Evolutionary conservation across 495 filamentous ascomycete genomes (phyloP).

Genomic region (Hyaloscypha variabilis): DNA sequence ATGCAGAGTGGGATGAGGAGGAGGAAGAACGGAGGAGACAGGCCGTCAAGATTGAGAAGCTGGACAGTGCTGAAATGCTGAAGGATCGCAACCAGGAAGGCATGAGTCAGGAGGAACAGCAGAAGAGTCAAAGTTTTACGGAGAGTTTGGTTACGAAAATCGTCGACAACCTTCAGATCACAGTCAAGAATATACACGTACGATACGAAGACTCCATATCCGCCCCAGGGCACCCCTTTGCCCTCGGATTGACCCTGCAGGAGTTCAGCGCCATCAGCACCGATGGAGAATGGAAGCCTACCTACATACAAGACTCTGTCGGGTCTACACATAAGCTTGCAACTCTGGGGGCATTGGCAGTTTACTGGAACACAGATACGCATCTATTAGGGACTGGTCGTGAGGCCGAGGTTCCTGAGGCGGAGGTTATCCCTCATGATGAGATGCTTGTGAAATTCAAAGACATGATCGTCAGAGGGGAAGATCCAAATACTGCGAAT

Average conservation of each 20-base stretch:
- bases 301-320: conserved; percentile 86
- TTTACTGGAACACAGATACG: conserved; percentile 98
- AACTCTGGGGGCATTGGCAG: conserved; percentile 79
- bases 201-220: conserved; percentile 98
- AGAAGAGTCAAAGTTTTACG: conserved; percentile 95
- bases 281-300: conserved; percentile 88
- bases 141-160: conserved; percentile 93
- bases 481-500: conserved; percentile 47
- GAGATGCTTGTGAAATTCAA: conserved; percentile 76
- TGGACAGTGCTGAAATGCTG: conserved; percentile 91
- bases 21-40: conserved; percentile 85
- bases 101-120: conserved; percentile 90
- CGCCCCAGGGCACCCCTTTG: conserved; percentile 92
- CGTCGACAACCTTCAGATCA: conserved; percentile 96
- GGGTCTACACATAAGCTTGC: conserved; percentile 89
- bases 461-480: conserved; percentile 71
- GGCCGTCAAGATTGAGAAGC: conserved; percentile 92
- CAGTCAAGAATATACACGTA: conserved; percentile 95
- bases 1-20: conserved; percentile 87
- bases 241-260: conserved; percentile 85
- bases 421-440: conserved; percentile 53
- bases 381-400: conserved; percentile 77
- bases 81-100: conserved; percentile 92
- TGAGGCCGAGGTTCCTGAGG: conserved; percentile 62
- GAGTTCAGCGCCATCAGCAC: conserved; percentile 97